Evolutionary conservation across 2,329 filamentous ascomycete genomes (phyloP).

Genomic region (Alternaria gaisen): DNA sequence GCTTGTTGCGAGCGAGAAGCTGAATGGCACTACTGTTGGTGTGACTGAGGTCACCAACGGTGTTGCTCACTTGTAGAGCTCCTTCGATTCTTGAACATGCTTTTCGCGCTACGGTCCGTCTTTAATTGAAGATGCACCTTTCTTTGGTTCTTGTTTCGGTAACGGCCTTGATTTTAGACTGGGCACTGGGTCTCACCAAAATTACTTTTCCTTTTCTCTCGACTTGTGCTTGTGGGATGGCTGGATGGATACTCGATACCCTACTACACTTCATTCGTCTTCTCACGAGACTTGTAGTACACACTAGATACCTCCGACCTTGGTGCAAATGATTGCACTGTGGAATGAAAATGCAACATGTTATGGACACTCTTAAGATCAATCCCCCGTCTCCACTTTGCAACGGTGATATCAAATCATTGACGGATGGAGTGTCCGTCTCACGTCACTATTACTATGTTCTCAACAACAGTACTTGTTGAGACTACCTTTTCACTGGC

Average conservation of each 20-base stretch:
- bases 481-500: not conserved
- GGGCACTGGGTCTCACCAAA: conserved; percentile 27
- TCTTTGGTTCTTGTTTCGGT: conserved; percentile 18
- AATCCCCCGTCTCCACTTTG: not conserved
- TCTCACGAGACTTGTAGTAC: conserved; percentile 20
- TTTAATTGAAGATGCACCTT: not conserved
- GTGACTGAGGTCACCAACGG: conserved; percentile 40
- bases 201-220: conserved; percentile 8
- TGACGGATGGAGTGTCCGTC: not conserved
- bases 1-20: conserved; percentile 37
- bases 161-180: conserved; percentile 30
- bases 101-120: conserved; percentile 17
- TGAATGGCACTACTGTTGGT: conserved; percentile 32
- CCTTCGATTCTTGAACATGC: conserved; percentile 15
- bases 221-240: conserved; percentile 17
- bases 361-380: not conserved
- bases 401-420: not conserved
- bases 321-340: conserved; percentile 7
- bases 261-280: conserved; percentile 30
- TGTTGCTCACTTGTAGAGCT: conserved; percentile 43
- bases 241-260: conserved; percentile 34
- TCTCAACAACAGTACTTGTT: not conserved
- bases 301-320: conserved; percentile 9
- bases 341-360: conserved; percentile 13
- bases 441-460: not conserved